Percentiles rank a stretch among this genome's conserved stretches.
These are phyloP conservation scores for Trichoderma sp. DNA, from an alignment of 2,329 filamentous ascomycete genomes.

Conservation along the genomic window DNA sequence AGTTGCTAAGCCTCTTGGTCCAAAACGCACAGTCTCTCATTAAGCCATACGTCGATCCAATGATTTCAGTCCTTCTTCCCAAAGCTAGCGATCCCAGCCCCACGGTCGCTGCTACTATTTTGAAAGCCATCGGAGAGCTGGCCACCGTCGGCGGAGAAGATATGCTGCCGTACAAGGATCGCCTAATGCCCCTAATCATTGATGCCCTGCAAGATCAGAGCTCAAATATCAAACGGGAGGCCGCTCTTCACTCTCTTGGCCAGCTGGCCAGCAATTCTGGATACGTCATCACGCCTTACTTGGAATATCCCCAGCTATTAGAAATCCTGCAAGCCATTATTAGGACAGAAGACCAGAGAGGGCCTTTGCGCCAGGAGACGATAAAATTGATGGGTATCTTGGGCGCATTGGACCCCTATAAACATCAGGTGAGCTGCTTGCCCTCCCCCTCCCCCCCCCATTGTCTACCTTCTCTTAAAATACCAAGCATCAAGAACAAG, in stretches of 20 bases:
- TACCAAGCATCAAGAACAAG: neutral
- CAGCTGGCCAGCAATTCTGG: conserved; percentile 94
- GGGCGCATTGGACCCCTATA: conserved; percentile 93
- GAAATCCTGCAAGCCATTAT: conserved; percentile 93
- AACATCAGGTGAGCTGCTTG: conserved; percentile 66
- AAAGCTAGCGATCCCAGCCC: conserved; percentile 85
- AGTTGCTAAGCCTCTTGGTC: conserved; percentile 87
- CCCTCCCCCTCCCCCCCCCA: neutral
- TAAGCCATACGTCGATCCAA: conserved; percentile 94
- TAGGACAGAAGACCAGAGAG: conserved; percentile 82
- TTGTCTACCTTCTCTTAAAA: neutral
- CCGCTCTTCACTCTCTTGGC: conserved; percentile 85
- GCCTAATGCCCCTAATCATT: conserved; percentile 93
- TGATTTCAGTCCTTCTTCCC: conserved; percentile 90
- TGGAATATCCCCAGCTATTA: conserved; percentile 91
- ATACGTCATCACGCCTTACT: conserved; percentile 95
- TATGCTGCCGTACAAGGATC: conserved; percentile 88
- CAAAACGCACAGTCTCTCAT: conserved; percentile 91
- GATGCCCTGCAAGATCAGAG: conserved; percentile 92
- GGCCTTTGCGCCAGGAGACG: conserved; percentile 84
- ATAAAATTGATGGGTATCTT: conserved; percentile 96
- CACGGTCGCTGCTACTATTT: conserved; percentile 89
- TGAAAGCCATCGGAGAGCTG: conserved; percentile 91
- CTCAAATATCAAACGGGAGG: conserved; percentile 85
- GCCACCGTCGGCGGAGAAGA: conserved; percentile 91